Base-by-base conservation (phyloP, 306 rosid species). In the Geum urbanum region DNA sequence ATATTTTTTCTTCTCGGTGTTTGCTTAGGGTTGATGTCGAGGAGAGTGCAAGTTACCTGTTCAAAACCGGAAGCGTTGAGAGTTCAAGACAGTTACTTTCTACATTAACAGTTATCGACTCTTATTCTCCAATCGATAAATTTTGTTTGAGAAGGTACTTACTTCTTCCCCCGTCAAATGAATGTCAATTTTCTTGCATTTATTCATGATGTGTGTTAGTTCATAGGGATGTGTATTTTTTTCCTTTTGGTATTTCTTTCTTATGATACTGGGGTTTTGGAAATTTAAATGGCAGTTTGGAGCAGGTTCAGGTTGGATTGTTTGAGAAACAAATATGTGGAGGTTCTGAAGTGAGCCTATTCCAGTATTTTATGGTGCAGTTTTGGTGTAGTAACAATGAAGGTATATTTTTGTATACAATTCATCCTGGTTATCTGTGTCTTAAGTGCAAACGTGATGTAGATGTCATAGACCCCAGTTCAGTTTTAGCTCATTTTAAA, bases 221-320 rank as follows among this genome's bases (percentile, higher is more conserved):
- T 40, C 41, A 22, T 76, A 53, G 8, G 48, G 65, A 66, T 74
- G 59, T 66, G 24, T n/a, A 39, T 54, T 52, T 63, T 45, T 8
- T 18, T 46, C 32, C 32, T 27, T 27, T 27, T 27, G 32, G 32
- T 27, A 46, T 71, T 64, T 71, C 80, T 69, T 71, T 76, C 74
- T 74, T 80, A 71, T 90, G 84, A 87, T 86, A 85, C 77, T 76
- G 80, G 78, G 79, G 86, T 85, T 86, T 84, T 91, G 92, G 96
- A 87, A 85, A 85, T 87, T 84, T 86, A 87, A 87, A 87, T 90
- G 92, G 95, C 98, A 94, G 99, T 89, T 88, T 94, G 97, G 99
- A 91, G 97, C 97, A 94, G 89, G 95, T 88, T 84, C 99, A 94
- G 96, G 91, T 88, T 40, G 85, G 80, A 64, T 80, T 88, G 81